phyloP scores from a whole-genome alignment of 441 rosid genomes.

The Dalechampia spathulata region DNA sequence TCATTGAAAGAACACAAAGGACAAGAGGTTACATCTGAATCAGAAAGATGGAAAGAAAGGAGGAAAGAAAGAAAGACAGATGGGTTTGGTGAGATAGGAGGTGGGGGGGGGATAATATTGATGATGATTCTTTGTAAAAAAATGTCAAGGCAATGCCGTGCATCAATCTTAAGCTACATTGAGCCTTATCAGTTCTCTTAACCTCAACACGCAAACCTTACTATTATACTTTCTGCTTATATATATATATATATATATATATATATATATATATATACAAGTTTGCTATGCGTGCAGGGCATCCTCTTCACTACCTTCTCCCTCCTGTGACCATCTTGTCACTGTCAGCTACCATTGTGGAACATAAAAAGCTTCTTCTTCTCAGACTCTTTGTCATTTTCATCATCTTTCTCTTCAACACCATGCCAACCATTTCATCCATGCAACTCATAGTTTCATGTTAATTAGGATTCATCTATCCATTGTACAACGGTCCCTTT shows the following conservation, averaged over 20 bases:
- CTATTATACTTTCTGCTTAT: too few relatives aligned
- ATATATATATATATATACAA: too few relatives aligned
- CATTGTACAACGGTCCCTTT: too few relatives aligned
- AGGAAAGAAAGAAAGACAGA: neutral
- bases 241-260: too few relatives aligned
- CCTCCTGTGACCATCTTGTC: constrained; percentile 10
- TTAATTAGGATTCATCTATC: too few relatives aligned
- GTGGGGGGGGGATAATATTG: neutral
- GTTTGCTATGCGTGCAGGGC: neutral
- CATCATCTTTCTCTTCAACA: too few relatives aligned
- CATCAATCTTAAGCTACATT: constrained; percentile 5
- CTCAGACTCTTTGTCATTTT: too few relatives aligned
- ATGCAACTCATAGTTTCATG: too few relatives aligned
- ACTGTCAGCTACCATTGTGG: constrained; percentile 12
- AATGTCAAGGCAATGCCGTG: neutral
- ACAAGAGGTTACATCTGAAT: constrained; percentile 15
- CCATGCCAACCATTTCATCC: too few relatives aligned
- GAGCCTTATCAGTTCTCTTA: neutral
- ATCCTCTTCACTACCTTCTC: neutral
- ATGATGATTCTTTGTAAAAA: too few relatives aligned
- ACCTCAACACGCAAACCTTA: constrained; percentile 15
- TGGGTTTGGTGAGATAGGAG: neutral
- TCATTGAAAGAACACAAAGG: neutral
- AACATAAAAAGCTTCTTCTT: too few relatives aligned
- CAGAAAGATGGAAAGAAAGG: neutral